A percentile compares a stretch with the other conserved stretches of the same genome.
Conservation (phyloP, 768 basidiomycete genomes). For the Lactarius trivialis region DNA sequence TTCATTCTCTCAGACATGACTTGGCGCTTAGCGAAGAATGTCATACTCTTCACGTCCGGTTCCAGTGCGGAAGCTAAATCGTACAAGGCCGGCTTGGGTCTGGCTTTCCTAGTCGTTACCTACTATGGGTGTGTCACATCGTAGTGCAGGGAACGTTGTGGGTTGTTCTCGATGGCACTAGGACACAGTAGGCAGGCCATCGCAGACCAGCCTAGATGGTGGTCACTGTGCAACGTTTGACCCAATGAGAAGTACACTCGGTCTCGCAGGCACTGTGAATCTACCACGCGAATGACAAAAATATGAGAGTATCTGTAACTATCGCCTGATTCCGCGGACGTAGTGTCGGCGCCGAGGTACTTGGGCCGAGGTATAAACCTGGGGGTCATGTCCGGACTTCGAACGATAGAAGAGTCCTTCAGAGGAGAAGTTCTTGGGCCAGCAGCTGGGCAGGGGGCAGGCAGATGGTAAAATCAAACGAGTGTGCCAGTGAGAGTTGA, state of each 20-base stretch:
- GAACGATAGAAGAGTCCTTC: not conserved
- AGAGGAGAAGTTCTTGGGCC: too few species aligned
- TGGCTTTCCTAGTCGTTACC: not conserved
- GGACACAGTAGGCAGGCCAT: not conserved
- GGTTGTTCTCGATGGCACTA: not conserved
- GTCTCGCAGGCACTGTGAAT: not conserved
- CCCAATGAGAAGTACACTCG: not conserved
- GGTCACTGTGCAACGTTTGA: not conserved
- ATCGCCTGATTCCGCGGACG: not conserved
- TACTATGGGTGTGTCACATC: not conserved
- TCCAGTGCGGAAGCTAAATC: conserved; percentile 4
- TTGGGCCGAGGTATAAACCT: not conserved
- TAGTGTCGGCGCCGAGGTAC: not conserved
- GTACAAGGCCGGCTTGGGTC: not conserved
- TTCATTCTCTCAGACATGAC: not conserved
- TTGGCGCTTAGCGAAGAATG: not conserved
- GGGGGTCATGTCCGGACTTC: not conserved
- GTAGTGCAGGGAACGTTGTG: not conserved
- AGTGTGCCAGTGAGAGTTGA: not conserved
- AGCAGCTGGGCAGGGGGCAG: not conserved
- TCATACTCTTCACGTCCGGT: not conserved
- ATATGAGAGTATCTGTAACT: not conserved
- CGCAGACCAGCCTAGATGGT: not conserved
- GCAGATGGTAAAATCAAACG: not conserved
- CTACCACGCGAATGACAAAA: not conserved